Percentiles rank a stretch among this genome's conserved stretches.
Evolutionary conservation across 257 asterid genomes (phyloP).

Genomic region (Knoxia roxburghii): DNA sequence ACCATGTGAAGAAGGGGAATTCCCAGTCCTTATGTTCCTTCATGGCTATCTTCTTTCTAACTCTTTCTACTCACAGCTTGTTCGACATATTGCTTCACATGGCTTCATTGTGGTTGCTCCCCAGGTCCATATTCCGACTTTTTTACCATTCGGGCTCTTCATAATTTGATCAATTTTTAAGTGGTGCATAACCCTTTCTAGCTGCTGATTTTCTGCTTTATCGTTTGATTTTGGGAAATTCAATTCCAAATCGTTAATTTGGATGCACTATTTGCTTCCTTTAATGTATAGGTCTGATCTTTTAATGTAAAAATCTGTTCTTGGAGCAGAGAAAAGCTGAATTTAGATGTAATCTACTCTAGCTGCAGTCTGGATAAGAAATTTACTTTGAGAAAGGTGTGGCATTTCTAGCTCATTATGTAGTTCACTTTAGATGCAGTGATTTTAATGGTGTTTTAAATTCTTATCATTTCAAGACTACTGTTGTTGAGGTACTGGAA

Average conservation of each 20-base stretch:
- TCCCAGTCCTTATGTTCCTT: constrained; percentile 61
- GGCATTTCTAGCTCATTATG: neutral
- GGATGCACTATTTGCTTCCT: neutral
- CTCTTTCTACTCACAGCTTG: constrained; percentile 77
- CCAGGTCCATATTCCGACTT: constrained; percentile 41
- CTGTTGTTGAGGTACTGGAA: neutral
- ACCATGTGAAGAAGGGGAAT: constrained; percentile 52
- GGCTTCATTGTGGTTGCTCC: constrained; percentile 83
- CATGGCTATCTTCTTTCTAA: constrained; percentile 83
- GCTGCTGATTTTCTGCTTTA: neutral
- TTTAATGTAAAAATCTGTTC: neutral
- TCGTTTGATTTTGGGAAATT: neutral
- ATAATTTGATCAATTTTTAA: too few relatives aligned
- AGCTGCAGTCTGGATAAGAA: neutral
- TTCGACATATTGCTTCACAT: constrained; percentile 74
- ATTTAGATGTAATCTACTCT: neutral
- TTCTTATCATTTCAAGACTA: neutral
- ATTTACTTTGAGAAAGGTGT: neutral
- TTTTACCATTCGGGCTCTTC: neutral
- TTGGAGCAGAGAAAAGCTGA: neutral
- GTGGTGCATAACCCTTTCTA: neutral
- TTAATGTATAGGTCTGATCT: neutral
- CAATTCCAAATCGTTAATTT: neutral
- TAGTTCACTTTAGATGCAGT: neutral
- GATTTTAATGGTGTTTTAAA: neutral